Conservation (phyloP, 1,139 yeast species). For the Yamadazyma oceani region DNA sequence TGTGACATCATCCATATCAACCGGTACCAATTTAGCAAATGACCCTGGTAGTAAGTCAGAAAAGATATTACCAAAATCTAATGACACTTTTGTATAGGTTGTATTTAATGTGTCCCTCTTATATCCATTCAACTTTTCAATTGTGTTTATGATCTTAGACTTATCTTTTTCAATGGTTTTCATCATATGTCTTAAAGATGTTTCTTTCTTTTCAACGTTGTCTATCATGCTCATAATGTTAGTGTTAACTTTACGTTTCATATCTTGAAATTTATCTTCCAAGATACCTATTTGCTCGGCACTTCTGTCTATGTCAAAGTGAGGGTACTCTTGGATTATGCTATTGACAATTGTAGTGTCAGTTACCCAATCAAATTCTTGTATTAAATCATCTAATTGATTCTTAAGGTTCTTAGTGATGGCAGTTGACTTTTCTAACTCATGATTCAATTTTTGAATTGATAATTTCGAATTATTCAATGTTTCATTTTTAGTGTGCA, state of each 20-base stretch:
- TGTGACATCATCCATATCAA: slow-evolving; percentile 77
- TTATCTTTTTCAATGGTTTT: slow-evolving; percentile 89
- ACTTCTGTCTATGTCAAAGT: slow-evolving; percentile 62
- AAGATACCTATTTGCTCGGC: slow-evolving; percentile 58
- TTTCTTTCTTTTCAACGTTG: slow-evolving; percentile 86
- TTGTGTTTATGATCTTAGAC: slow-evolving; percentile 84
- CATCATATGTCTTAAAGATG: slow-evolving; percentile 75
- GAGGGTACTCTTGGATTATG: slow-evolving; percentile 58
- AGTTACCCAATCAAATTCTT: slow-evolving; percentile 70
- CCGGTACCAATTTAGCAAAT: slow-evolving; percentile 84
- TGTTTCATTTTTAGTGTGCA: slow-evolving; percentile 52
- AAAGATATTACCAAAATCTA: slow-evolving; percentile 91
- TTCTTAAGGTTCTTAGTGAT: slow-evolving; percentile 42
- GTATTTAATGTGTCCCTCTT: slow-evolving; percentile 79
- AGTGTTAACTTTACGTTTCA: slow-evolving; percentile 82
- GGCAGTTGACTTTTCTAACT: slow-evolving; percentile 55
- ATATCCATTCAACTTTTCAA: slow-evolving; percentile 81
- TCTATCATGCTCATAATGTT: slow-evolving; percentile 95
- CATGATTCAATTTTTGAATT: slow-evolving; percentile 62
- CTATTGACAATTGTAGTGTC: slow-evolving; percentile 59
- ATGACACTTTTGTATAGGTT: slow-evolving; percentile 83
- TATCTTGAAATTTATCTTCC: slow-evolving; percentile 63
- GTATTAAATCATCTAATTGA: slow-evolving; percentile 49
- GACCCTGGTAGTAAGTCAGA: slow-evolving; percentile 88
- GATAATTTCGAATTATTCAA: slow-evolving; percentile 54